Evolutionary conservation across 305 asterid species (phyloP).

Genomic region (Petunia hybrid): DNA sequence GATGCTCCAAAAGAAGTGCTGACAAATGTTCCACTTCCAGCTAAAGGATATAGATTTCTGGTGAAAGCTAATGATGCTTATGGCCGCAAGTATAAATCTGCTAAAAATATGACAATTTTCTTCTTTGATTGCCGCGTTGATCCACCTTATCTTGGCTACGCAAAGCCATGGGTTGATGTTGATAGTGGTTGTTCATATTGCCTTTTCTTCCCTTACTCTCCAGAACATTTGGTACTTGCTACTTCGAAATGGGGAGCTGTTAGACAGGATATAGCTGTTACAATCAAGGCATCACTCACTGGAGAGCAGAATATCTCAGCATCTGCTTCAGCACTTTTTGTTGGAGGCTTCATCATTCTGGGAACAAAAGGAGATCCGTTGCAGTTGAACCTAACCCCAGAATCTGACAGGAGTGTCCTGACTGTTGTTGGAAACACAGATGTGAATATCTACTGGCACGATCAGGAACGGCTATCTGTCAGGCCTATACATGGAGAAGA

Average conservation of each 20-base stretch:
- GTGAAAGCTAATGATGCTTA: constrained; percentile 55
- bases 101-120: constrained; percentile 38
- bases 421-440: constrained; percentile 77
- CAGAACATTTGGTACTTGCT: constrained; percentile 61
- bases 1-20: constrained; percentile 74
- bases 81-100: constrained; percentile 39
- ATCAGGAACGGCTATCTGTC: constrained; percentile 55
- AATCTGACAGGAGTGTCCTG: constrained; percentile 51
- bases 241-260: constrained; percentile 46
- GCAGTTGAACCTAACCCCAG: constrained; percentile 63
- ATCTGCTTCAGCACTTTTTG: constrained; percentile 78
- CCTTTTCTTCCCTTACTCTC: constrained; percentile 80
- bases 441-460: constrained; percentile 63
- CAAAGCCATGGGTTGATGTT: constrained; percentile 74
- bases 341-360: constrained; percentile 72
- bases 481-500: constrained; percentile 48
- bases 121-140: constrained; percentile 67
- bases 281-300: constrained; percentile 64
- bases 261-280: constrained; percentile 50
- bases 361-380: constrained; percentile 57
- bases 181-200: constrained; percentile 59
- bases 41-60: constrained; percentile 70
- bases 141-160: constrained; percentile 71
- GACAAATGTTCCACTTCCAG: constrained; percentile 75
- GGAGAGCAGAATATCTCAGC: constrained; percentile 64